phyloP scores from a whole-genome alignment of 1,284 basidiomycete species.

The Cronartium ribicola region DNA sequence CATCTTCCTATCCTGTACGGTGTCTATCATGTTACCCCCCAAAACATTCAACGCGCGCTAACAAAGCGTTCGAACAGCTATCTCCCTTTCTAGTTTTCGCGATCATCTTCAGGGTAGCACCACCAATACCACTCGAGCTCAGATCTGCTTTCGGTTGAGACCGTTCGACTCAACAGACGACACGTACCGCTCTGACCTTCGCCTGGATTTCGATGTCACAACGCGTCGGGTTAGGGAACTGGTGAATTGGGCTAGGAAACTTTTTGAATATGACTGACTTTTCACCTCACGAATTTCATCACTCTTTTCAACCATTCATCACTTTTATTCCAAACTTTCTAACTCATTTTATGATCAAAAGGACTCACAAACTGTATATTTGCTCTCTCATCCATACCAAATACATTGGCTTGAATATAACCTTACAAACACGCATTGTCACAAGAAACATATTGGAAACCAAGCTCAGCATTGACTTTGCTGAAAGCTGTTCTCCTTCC shows the following conservation, averaged over 20 bases:
- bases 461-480: too few relatives aligned
- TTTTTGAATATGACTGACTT: neutral
- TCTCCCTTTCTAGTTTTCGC: slow-evolving; percentile 23
- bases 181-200: slow-evolving; percentile 21
- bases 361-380: too few relatives aligned
- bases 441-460: too few relatives aligned
- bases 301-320: too few relatives aligned
- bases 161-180: neutral
- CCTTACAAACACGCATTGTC: too few relatives aligned
- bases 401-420: too few relatives aligned
- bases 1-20: slow-evolving; percentile 30
- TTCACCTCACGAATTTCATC: too few relatives aligned
- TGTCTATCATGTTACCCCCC: neutral
- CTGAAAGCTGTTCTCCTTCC: too few relatives aligned
- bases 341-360: too few relatives aligned
- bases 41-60: neutral
- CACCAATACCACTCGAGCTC: slow-evolving; percentile 18
- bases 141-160: slow-evolving; percentile 26
- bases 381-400: too few relatives aligned
- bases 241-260: slow-evolving; percentile 13
- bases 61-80: neutral
- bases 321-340: too few relatives aligned
- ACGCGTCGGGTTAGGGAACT: slow-evolving; percentile 19
- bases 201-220: slow-evolving; percentile 30
- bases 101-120: slow-evolving; percentile 20